Base-by-base conservation (phyloP, 108 stramenopile genomes). In the Nitzschia sp. region DNA sequence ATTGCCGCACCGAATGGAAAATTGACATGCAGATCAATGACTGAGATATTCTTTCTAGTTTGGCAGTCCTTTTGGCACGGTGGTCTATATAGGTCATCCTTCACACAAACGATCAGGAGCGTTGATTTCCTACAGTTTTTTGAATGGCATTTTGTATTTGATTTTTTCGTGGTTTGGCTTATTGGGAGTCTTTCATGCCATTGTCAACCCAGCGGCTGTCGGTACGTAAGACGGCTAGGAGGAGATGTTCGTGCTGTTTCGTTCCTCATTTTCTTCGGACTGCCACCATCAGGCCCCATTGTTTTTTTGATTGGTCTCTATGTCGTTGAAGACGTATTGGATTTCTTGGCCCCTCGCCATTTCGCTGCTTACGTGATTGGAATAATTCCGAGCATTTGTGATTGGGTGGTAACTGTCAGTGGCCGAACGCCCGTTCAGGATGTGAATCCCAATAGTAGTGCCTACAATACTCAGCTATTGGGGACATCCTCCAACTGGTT, bases 51-150 rank as follows among this genome's bases (percentile, higher is more conserved):
- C n/a, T n/a, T n/a, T n/a, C n/a, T n/a, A n/a, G n/a, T 77, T 86
- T 18, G 85, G 85, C 11, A 72, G 64, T 27, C 80, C 80, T 11
- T 86, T 82, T 67, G 82, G 82, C 30, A 86, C 80, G 11, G 77
- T 79, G 30, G 77, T 86, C 34, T 86, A 86, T 78, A 79, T 84
- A 53, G 85, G 85, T 36, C 85, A 86, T 68, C 82, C 85, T 1
- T 80, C 67, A 35, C 76, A 84, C 70, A 86, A 86, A 46, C 49
- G 70, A 34, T 59, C 78, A 27, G 85, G 82, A 6, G 85, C 80
- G 15, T 53, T 65, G 42, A 48, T 74, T 0, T 78, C 81, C 25
- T 86, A 82, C 74, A 75, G 71, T 45, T 28, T 60, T 55, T 58
- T 76, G 34, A 86, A 82, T 61, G 80, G 82, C 24, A 6, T 70